These are phyloP conservation scores for Candida peoriensis DNA, from an alignment of 805 yeast genomes.

Conservation along the genomic window DNA sequence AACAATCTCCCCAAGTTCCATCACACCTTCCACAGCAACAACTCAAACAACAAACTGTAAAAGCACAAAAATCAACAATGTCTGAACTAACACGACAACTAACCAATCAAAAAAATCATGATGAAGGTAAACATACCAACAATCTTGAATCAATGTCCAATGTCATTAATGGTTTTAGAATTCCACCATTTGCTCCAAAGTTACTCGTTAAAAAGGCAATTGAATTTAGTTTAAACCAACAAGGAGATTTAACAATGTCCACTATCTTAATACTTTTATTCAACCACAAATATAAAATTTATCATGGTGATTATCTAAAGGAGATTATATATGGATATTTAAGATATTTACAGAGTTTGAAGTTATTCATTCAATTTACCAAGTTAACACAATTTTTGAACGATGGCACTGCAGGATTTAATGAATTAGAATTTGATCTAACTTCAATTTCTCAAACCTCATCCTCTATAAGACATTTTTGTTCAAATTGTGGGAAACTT, in stretches of 20 bases:
- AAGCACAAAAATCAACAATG: conserved; percentile 13
- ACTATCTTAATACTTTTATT: conserved; percentile 55
- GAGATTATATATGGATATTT: conserved; percentile 56
- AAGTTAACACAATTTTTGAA: conserved; percentile 43
- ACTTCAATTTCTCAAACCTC: conserved; percentile 17
- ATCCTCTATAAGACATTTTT: conserved; percentile 47
- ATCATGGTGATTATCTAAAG: conserved; percentile 31
- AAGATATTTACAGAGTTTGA: conserved; percentile 43
- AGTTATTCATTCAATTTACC: conserved; percentile 54
- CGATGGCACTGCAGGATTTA: conserved; percentile 20
- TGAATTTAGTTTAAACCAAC: conserved; percentile 51
- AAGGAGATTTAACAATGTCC: conserved; percentile 62
- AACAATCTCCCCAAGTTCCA: conserved; percentile 1
- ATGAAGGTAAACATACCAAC: conserved; percentile 3
- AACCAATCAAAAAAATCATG: conserved; percentile 13
- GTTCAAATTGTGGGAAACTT: conserved; percentile 56
- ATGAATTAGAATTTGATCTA: conserved; percentile 8
- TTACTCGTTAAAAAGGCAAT: conserved; percentile 45
- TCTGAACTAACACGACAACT: conserved; percentile 23
- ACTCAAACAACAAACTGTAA: conserved; percentile 2
- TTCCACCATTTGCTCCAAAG: conserved; percentile 57
- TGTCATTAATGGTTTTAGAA: conserved; percentile 2
- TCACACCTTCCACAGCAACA: no score
- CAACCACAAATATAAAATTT: conserved; percentile 34
- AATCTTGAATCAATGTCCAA: conserved; percentile 1